Evolutionary conservation across 225 moss, liverwort and hornwort species (phyloP).

Genomic region (Marchantia paleacea): DNA sequence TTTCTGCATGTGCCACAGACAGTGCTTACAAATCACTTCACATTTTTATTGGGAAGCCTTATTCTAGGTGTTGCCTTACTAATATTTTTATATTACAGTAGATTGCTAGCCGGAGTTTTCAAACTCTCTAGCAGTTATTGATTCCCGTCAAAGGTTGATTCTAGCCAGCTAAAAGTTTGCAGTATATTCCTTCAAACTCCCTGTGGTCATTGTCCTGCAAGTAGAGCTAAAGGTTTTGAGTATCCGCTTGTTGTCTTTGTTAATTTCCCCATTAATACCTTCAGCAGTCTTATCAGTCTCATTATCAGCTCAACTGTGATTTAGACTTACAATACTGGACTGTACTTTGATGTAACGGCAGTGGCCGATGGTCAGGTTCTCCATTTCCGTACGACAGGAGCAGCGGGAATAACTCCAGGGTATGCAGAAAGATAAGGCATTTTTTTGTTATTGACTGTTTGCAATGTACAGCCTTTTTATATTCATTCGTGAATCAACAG

Average conservation of each 20-base stretch:
- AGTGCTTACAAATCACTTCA: no score
- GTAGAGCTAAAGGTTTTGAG: no score
- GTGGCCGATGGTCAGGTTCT: constrained; percentile 80
- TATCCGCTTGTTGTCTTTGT: not conserved
- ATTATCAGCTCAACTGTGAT: not conserved
- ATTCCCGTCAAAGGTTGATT: no score
- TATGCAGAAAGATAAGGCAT: constrained; percentile 2
- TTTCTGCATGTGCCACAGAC: not conserved
- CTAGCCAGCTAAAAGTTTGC: no score
- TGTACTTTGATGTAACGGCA: constrained; percentile 4
- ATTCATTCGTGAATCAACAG: not conserved
- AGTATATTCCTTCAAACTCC: no score
- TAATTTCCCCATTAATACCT: not conserved
- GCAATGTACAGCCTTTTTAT: not conserved
- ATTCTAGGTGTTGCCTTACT: no score
- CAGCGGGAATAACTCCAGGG: constrained; percentile 78
- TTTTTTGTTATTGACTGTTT: not conserved
- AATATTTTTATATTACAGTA: no score
- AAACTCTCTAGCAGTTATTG: no score
- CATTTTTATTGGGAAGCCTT: no score
- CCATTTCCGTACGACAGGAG: constrained; percentile 46
- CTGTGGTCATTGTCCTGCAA: no score
- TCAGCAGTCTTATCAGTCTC: not conserved
- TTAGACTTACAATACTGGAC: not conserved
- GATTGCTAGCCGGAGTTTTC: no score